Base-by-base conservation (phyloP, 495 filamentous ascomycete genomes). In the Lophium mytilinum region DNA sequence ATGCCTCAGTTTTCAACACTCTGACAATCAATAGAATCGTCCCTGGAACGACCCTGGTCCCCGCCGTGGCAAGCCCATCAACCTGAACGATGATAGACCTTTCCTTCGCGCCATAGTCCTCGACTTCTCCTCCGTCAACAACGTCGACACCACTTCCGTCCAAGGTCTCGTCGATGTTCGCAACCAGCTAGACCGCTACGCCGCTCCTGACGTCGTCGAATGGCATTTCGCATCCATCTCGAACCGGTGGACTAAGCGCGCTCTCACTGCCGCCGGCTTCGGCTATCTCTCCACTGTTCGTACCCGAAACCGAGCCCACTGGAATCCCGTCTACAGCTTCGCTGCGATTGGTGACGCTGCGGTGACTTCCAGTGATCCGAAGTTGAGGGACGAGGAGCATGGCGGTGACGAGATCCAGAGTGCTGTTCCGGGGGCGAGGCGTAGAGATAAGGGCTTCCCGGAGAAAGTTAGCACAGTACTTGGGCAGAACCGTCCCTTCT, bases 161-260 rank as follows among this genome's bases (percentile, higher is more conserved):
- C 93, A 98, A 73, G 86, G 91, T 69, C 76, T 98, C 39, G 93
- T 98, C 70, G 93, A 98, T 64, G 89, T 98, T 4, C 90, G 93
- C 68, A 96, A 96, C 71, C 93, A 96, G 69, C 82, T 98, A 14
- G 93, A 96, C 70, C 79, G 84, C 15, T 95, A 96, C 69, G 80
- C 89, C 12, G 70, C 85, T 0, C 93, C 93, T 0, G 84, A 90
- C 6, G 75, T 79, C 8, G 90, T 98, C 4, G 90, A 98, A 65
- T 96, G 93, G 90, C 93, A 98, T 70, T 85, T 98, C 59, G 89
- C 92, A 7, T 85, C 86, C 71, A 88, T 98, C 76, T 90, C 83
- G 75, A 96, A 95, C 76, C 83, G 91, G 55, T 98, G 93, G 93
- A 91, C 94, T 33, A 97, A 96, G 73, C 87, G 93, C 11, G 93